phyloP scores from a whole-genome alignment of 306 rosid species.

The Mimosa pudica region DNA sequence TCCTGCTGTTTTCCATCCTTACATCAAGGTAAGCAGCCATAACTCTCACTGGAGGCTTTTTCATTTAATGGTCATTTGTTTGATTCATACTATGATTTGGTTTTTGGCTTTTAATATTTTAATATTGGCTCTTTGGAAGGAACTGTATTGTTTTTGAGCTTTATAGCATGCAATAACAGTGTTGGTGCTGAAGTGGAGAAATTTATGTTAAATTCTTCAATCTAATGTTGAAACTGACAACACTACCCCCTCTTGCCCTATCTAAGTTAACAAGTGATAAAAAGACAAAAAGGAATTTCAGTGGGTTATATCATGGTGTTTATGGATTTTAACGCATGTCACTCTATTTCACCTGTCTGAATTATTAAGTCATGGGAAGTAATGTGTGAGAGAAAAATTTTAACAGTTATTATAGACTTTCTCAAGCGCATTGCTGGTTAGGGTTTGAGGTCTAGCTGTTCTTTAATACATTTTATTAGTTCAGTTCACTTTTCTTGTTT shows the following conservation, averaged over 20 bases:
- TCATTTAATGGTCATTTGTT: neutral
- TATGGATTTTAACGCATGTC: constrained; percentile 12
- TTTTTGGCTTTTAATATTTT: constrained; percentile 1
- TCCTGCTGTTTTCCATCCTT: constrained; percentile 94
- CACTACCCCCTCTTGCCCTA: neutral
- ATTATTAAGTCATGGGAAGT: constrained; percentile 6
- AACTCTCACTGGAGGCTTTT: neutral
- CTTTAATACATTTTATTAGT: neutral
- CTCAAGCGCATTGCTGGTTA: neutral
- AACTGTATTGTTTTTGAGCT: constrained; percentile 14
- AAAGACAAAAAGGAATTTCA: neutral
- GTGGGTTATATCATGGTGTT: neutral
- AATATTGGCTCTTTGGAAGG: constrained; percentile 3
- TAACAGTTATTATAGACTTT: neutral
- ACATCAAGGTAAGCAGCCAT: constrained; percentile 66
- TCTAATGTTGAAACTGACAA: neutral
- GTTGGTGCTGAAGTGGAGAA: constrained; percentile 19
- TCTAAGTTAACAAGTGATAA: neutral
- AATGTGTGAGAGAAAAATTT: neutral
- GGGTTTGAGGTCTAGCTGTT: neutral
- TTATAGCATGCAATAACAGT: constrained; percentile 17
- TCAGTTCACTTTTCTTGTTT: neutral
- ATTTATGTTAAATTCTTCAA: constrained; percentile 12
- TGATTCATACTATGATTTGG: constrained; percentile 19
- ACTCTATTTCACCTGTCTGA: constrained; percentile 3